Percentiles rank a stretch among this genome's conserved stretches.
phyloP scores from a whole-genome alignment of 1,139 yeast genomes.

The Nakaseomyces sp. region DNA sequence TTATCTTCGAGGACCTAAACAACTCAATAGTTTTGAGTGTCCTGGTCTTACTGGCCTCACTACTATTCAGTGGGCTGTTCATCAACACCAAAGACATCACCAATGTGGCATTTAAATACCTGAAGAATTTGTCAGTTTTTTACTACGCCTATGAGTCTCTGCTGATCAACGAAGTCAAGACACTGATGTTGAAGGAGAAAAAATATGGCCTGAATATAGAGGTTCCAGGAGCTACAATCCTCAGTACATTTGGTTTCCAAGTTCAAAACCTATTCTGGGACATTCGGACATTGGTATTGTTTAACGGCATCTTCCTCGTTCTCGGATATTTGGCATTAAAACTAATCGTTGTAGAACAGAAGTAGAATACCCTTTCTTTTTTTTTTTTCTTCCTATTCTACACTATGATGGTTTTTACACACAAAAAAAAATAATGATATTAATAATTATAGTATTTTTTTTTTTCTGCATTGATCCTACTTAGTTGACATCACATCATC shows the following conservation, averaged over 20 bases:
- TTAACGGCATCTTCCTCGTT: slow-evolving; percentile 45
- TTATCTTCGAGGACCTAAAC: slow-evolving; percentile 80
- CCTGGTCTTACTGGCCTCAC: slow-evolving; percentile 68
- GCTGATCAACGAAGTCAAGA: slow-evolving; percentile 87
- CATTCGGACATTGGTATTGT: slow-evolving; percentile 43
- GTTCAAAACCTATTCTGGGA: slow-evolving; percentile 69
- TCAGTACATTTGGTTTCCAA: slow-evolving; percentile 89
- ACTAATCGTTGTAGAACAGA: slow-evolving; percentile 62
- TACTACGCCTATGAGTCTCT: slow-evolving; percentile 94
- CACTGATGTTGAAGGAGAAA: slow-evolving; percentile 71
- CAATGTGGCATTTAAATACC: slow-evolving; percentile 48
- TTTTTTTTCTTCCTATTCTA: too few species aligned
- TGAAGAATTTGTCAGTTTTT: slow-evolving; percentile 80
- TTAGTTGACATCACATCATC: too few species aligned
- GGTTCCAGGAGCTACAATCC: slow-evolving; percentile 96
- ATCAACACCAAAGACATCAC: slow-evolving; percentile 57
- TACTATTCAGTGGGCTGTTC: slow-evolving; percentile 87
- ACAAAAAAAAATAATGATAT: too few species aligned
- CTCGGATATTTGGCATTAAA: slow-evolving; percentile 72
- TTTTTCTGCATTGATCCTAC: too few species aligned
- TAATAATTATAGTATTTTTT: too few species aligned
- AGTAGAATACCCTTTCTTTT: slow-evolving; percentile 32
- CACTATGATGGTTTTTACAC: too few species aligned
- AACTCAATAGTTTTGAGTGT: slow-evolving; percentile 88
- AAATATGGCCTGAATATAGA: slow-evolving; percentile 90